Base-by-base conservation (phyloP, 352 stramenopile genomes). In the Globisporangium recalcitrans region DNA sequence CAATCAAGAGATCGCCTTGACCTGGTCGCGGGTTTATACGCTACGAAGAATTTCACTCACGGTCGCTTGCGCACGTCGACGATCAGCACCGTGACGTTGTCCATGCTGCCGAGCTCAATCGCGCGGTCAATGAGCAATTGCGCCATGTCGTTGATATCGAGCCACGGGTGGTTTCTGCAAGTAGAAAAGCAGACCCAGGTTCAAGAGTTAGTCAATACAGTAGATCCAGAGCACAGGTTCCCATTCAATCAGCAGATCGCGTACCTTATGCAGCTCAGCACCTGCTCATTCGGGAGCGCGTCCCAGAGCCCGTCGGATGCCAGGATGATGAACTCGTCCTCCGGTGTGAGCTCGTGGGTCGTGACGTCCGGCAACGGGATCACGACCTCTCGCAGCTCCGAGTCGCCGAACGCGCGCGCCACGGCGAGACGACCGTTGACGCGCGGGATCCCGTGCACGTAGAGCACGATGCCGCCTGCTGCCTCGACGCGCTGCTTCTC, bases 291-390 rank as follows among this genome's bases (percentile, higher is more conserved):
- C 13, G 69, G 75, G 19, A 93, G 65, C 5, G 80, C 74, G 42
- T 93, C 84, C 84, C 84, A 93, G 1, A 93, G 68, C 0, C 84
- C 84, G 56, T 93, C 84, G 2, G 84, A 91, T 0, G 75, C 84
- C 36, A 93, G 72, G 27, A 93, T 73, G 31, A 93, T 83, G 70
- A 75, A 91, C 68, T 91, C 80, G 58, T 93, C 84, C 32, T 81
- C 73, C 26, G 62, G 47, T 27, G 70, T 58, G 1, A 93, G 63
- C 49, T 74, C 58, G 40, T 81, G 76, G 46, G 63, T 71, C 21
- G 76, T 87, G 42, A 91, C 73, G 47, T 91, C 78, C 0, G 84
- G 82, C 51, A 81, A 68, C 0, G 84, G 71, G 29, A 90, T 85
- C 46, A 93, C 78, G 32, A 81, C 73, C 38, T 79, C 62, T 32